Base-by-base conservation (phyloP, 495 filamentous ascomycete genomes). In the Cladorrhinum samala region DNA sequence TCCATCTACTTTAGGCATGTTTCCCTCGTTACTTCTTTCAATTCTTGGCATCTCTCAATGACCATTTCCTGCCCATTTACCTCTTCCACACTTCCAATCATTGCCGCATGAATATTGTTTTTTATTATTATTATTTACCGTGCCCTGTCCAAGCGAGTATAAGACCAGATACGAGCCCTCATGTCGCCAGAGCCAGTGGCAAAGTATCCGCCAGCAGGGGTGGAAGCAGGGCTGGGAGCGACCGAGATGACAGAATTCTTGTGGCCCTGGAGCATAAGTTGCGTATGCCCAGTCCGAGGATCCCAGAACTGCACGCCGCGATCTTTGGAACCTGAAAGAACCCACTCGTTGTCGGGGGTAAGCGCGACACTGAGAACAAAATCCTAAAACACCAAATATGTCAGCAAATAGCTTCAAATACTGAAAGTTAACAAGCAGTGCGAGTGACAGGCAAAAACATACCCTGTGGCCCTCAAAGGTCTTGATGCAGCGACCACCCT, bases 251-350 rank as follows among this genome's bases (percentile, higher is more conserved):
- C 89, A 25, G 87, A 90, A 72, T 94, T 93, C 74, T 92, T 92
- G 68, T 94, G 90, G 24, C 90, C 89, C 68, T 94, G 89, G 48
- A 94, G 80, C 88, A 92, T 93, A 71, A 95, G 82, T 68, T 94
- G 89, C 5, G 89, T 87, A 62, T 85, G 84, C 11, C 89, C 90
- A 43, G 87, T 93, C 61, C 84, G 80, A 13, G 90, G 88, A 64
- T 94, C 87, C 89, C 89, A 95, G 75, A 95, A 94, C 67, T 93
- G 90, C 17, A 95, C 89, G 37, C 89, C 90, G 39, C 89, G 77
- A 63, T 95, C 89, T 72, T 95, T 93, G 30, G 88, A 92, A 20
- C 89, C 90, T 56, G 88, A 93, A 70, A 95, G 83, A 17, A 95
- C 89, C 89, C 89, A 95, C 55, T 83, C 80, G 49, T 85, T 85